phyloP scores from a whole-genome alignment of 2,329 filamentous ascomycete genomes.

The Dactylellina sp. region DNA sequence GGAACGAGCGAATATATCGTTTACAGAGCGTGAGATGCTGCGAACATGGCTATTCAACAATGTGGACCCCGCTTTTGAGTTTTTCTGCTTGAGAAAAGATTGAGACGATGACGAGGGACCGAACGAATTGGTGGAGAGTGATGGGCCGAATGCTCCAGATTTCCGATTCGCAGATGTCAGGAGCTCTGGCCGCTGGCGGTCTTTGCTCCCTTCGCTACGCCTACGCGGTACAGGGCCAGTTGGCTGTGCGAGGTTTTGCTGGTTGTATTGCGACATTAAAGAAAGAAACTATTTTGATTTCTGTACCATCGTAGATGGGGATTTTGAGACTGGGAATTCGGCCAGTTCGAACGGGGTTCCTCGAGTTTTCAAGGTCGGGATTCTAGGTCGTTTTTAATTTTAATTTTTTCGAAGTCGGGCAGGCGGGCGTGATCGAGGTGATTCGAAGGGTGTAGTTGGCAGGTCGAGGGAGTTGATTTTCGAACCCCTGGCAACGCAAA shows the following conservation, averaged over 20 bases:
- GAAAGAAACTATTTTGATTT: conserved; percentile 35
- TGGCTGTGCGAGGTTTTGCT: conserved; percentile 55
- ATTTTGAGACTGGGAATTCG: conserved; percentile 3
- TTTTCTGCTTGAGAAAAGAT: conserved; percentile 43
- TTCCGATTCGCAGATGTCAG: conserved; percentile 51
- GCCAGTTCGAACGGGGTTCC: conserved; percentile 6
- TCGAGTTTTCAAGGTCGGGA: conserved; percentile 8
- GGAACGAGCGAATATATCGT: conserved; percentile 61
- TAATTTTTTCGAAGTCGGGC: conserved; percentile 9
- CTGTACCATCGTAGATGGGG: conserved; percentile 45
- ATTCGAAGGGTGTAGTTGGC: conserved; percentile 42
- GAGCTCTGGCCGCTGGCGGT: conserved; percentile 55
- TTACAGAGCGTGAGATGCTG: conserved; percentile 61
- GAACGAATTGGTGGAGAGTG: conserved; percentile 20
- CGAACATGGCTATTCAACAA: conserved; percentile 61
- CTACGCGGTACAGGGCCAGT: conserved; percentile 56
- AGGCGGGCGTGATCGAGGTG: conserved; percentile 43
- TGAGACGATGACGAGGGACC: conserved; percentile 38
- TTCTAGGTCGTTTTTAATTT: not conserved
- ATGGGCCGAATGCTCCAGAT: conserved; percentile 54
- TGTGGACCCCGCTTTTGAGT: conserved; percentile 48
- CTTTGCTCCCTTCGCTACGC: conserved; percentile 57
- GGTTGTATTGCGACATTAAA: conserved; percentile 56
- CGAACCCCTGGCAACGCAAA: conserved; percentile 57
- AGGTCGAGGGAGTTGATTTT: conserved; percentile 52